Evolutionary conservation across 768 basidiomycete genomes (phyloP), one percentile per base, ranked within the genome.

Genomic region (Cubamyces lactineus): DNA sequence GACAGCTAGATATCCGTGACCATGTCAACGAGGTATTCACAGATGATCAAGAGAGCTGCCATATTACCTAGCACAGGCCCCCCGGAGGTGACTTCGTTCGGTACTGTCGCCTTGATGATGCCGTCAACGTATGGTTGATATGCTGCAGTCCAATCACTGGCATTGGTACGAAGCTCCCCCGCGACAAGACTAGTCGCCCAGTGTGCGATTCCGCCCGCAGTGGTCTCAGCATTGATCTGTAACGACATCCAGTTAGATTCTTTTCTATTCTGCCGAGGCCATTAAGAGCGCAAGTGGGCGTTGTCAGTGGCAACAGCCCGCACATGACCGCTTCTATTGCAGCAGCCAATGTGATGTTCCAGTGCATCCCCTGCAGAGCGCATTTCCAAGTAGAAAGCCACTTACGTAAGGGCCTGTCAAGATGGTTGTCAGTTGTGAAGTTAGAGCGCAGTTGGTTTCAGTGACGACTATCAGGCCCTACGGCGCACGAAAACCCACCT

Each of bases 141-240:
- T 0, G 89, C 84, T 11, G 78, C 82, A 26, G 75, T 78, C 81
- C 84, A 93, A 66, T 89, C 88, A 0, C 85, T 81, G 5, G 83
- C 87, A 58, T 89, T 89, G 21, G 90, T 92, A n/a, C 92, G 83
- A 16, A 92, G 76, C 45, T 77, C 75, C 8, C 87, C 88, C 3
- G 84, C 80, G 16, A 89, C 84, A 67, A 85, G 80, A 13, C 83
- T 80, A 1, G 91, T 92, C 12, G 83, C 78, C 91, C 91, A 92
- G 57, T 82, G 81, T 1, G 84, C 77, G 59, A 86, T 79, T 11
- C 91, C 91, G 24, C 91, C 91, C 0, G 89, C 92, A 13, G 87
- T 86, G 0, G 89, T 91, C 71, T 92, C 91, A 4, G 89, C 89
- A 66, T 92, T 92, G 75, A 92, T 91, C 67, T 91, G 84, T 77